Evolutionary conservation across 2,329 filamentous ascomycete species (phyloP).

Genomic region (Xylaria sp.): DNA sequence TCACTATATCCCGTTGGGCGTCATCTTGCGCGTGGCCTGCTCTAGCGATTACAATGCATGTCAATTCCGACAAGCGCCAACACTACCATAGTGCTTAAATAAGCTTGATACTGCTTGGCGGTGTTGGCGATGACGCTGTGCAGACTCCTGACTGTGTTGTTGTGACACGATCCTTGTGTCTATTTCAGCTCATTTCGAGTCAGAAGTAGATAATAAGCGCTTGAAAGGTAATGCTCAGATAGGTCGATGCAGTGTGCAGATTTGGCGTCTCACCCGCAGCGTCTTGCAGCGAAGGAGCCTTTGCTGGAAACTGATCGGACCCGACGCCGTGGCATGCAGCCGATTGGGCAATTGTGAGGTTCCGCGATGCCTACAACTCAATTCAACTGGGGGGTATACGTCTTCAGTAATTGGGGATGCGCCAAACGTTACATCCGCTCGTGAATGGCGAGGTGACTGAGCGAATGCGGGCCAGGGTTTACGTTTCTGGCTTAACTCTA

Average conservation of each 20-base stretch:
- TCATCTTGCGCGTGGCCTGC: slow-evolving; percentile 14
- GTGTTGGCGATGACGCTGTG: not conserved
- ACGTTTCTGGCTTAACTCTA: not conserved
- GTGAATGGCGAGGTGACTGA: not conserved
- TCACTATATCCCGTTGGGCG: slow-evolving; percentile 22
- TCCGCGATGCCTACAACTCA: not conserved
- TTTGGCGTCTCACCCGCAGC: slow-evolving; percentile 24
- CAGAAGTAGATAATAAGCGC: slow-evolving; percentile 11
- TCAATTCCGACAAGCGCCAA: slow-evolving; percentile 10
- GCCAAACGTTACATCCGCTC: not conserved
- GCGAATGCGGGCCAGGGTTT: not conserved
- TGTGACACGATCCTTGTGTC: no score
- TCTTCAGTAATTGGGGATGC: not conserved
- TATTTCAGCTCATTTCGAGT: no score
- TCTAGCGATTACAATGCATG: slow-evolving; percentile 12
- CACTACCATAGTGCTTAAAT: slow-evolving; percentile 17
- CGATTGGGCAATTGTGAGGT: slow-evolving; percentile 21
- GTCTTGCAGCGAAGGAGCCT: slow-evolving; percentile 9
- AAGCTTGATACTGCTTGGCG: slow-evolving; percentile 6
- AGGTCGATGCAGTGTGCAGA: not conserved
- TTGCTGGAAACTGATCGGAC: slow-evolving; percentile 19
- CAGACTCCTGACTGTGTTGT: not conserved
- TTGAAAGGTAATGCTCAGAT: not conserved
- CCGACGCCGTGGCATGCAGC: slow-evolving; percentile 25
- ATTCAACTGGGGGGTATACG: not conserved